Conservation (phyloP, 306 rosid species). For the Clitoria ternatea region DNA sequence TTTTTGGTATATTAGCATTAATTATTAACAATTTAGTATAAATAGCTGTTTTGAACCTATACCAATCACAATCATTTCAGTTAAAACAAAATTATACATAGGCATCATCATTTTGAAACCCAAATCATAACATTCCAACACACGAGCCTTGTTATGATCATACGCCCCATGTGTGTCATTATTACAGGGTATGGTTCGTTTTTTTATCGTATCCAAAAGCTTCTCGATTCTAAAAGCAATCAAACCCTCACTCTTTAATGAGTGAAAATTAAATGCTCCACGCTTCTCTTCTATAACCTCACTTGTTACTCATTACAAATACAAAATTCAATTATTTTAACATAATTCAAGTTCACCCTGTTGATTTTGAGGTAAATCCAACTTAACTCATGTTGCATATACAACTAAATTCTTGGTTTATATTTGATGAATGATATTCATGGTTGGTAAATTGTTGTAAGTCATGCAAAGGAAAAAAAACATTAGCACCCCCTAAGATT, state of each 20-base stretch:
- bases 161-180: constrained; percentile 16
- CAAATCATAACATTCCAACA: constrained; percentile 15
- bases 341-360: too few relatives aligned
- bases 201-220: constrained; percentile 14
- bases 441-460: too few relatives aligned
- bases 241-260: not conserved
- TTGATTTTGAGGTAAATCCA: too few relatives aligned
- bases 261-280: not conserved
- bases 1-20: too few relatives aligned
- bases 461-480: too few relatives aligned
- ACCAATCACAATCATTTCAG: not conserved
- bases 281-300: not conserved
- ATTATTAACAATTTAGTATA: too few relatives aligned
- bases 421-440: too few relatives aligned
- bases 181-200: not conserved
- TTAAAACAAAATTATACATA: not conserved
- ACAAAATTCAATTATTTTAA: not conserved
- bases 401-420: too few relatives aligned
- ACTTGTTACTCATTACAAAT: not conserved
- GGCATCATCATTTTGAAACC: constrained; percentile 9
- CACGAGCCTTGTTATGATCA: constrained; percentile 9
- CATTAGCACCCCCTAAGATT: too few relatives aligned
- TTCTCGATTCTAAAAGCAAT: not conserved
- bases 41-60: not conserved
- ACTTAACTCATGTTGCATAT: too few relatives aligned